Evolutionary conservation across 441 rosid species (phyloP).

Genomic region (Syzygium malaccense): DNA sequence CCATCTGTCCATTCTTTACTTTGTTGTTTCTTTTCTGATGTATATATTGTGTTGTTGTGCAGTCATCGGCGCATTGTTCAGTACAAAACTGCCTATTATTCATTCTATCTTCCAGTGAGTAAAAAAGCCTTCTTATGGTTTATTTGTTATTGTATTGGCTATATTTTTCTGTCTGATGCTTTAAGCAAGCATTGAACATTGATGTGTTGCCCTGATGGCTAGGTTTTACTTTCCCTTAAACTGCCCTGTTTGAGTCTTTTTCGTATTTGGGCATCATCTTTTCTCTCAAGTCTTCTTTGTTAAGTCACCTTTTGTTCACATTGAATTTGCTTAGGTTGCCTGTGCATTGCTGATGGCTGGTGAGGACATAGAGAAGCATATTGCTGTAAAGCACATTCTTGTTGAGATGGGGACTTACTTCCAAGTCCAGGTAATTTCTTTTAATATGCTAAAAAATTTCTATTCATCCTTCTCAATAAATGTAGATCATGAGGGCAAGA

Average conservation of each 20-base stretch:
- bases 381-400: slow-evolving; percentile 60
- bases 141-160: slow-evolving; percentile 85
- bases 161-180: not conserved
- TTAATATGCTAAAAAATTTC: not conserved
- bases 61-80: slow-evolving; percentile 81
- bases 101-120: slow-evolving; percentile 93
- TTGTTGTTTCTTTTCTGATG: not conserved
- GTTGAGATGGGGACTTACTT: slow-evolving; percentile 84
- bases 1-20: not conserved
- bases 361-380: slow-evolving; percentile 68
- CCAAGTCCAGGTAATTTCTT: slow-evolving; percentile 65
- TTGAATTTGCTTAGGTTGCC: slow-evolving; percentile 3
- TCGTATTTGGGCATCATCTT: not conserved
- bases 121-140: slow-evolving; percentile 62
- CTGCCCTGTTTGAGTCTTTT: not conserved
- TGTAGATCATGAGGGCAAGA: not conserved
- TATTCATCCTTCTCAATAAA: not conserved
- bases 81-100: slow-evolving; percentile 81
- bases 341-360: slow-evolving; percentile 79
- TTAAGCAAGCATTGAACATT: not conserved
- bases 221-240: not conserved
- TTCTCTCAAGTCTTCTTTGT: not conserved
- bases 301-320: slow-evolving; percentile 1
- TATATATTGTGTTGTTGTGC: slow-evolving; percentile 6
- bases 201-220: not conserved